Conservation (phyloP, 306 rosid genomes). For the Begonia peltatifolia region DNA sequence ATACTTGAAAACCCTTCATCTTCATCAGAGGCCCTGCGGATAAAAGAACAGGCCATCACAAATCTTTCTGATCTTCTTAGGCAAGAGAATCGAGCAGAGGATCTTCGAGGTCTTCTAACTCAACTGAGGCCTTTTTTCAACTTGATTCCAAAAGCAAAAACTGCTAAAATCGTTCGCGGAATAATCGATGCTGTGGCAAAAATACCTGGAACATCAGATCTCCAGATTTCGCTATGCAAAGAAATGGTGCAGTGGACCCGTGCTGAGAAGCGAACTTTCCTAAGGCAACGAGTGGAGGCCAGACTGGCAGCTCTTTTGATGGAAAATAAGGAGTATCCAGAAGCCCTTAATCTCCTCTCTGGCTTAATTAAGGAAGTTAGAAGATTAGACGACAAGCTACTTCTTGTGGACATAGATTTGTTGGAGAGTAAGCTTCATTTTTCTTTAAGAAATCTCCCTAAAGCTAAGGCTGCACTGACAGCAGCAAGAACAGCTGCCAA, state of each 20-base stretch:
- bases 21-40: constrained; percentile 65
- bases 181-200: constrained; percentile 69
- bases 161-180: constrained; percentile 78
- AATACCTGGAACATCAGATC: constrained; percentile 70
- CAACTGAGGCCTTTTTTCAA: constrained; percentile 78
- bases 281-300: constrained; percentile 86
- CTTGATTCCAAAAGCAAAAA: constrained; percentile 78
- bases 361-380: constrained; percentile 82
- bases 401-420: constrained; percentile 83
- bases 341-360: constrained; percentile 63
- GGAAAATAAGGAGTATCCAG: constrained; percentile 79
- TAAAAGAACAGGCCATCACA: constrained; percentile 72
- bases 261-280: constrained; percentile 71
- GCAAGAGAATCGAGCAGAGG: constrained; percentile 71
- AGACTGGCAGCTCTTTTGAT: constrained; percentile 82
- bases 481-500: constrained; percentile 92
- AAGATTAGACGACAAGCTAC: constrained; percentile 86
- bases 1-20: constrained; percentile 68
- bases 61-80: constrained; percentile 56
- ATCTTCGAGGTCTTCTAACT: constrained; percentile 73
- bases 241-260: constrained; percentile 93
- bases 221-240: constrained; percentile 66
- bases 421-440: constrained; percentile 85
- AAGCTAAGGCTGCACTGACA: constrained; percentile 79
- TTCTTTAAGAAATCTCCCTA: constrained; percentile 77